Conservation (phyloP, 1,284 basidiomycete species). For the Ustilago loliicola region DNA sequence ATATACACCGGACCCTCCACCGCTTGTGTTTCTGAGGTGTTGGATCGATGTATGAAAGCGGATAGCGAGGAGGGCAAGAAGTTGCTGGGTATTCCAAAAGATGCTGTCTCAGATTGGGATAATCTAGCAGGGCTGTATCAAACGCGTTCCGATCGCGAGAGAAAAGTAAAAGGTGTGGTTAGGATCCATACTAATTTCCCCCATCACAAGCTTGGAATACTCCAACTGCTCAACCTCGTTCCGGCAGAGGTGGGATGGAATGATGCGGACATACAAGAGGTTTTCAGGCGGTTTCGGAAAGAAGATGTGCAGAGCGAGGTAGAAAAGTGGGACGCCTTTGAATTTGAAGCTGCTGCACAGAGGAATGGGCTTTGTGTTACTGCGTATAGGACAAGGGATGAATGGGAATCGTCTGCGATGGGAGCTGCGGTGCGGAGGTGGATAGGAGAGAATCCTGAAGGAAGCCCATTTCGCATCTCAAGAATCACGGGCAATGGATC, state of each 20-base stretch:
- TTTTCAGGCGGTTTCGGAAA: slow-evolving; percentile 1
- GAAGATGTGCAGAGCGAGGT: slow-evolving; percentile 17
- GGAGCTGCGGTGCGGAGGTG: slow-evolving; percentile 18
- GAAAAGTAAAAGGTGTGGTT: slow-evolving; percentile 11
- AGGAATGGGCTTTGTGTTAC: slow-evolving; percentile 33
- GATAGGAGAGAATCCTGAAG: slow-evolving; percentile 16
- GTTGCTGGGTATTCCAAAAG: slow-evolving; percentile 8
- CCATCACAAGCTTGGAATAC: slow-evolving; percentile 43
- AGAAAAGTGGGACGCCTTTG: slow-evolving; percentile 28
- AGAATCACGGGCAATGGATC: not conserved
- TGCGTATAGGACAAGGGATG: slow-evolving; percentile 18
- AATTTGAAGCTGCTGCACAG: slow-evolving; percentile 33
- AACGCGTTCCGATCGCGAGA: not conserved
- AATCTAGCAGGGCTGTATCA: slow-evolving; percentile 29
- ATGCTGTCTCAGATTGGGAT: slow-evolving; percentile 39
- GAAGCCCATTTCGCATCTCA: slow-evolving; percentile 22
- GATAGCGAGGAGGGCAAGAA: slow-evolving; percentile 7
- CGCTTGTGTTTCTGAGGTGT: not conserved
- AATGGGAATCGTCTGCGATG: slow-evolving; percentile 33
- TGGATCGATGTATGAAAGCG: not conserved
- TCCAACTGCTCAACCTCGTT: slow-evolving; percentile 25
- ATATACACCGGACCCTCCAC: not conserved
- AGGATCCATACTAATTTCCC: slow-evolving; percentile 47
- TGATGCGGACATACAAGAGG: slow-evolving; percentile 5
- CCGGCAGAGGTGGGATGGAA: slow-evolving; percentile 4